phyloP scores from a whole-genome alignment of 805 yeast genomes.

The Torulaspora franciscae region DNA sequence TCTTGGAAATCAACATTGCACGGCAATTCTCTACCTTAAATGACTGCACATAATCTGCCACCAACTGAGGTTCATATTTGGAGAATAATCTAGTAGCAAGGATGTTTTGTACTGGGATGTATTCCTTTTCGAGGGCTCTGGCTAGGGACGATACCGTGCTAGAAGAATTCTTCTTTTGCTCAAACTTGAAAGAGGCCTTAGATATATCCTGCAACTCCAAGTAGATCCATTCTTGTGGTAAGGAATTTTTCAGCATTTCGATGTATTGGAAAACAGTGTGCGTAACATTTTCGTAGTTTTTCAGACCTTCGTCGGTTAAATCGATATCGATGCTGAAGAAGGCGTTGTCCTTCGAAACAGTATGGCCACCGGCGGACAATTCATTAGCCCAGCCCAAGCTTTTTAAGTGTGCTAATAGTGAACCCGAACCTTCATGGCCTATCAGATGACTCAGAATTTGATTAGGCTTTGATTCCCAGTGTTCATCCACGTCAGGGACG shows the following conservation, averaged over 20 bases:
- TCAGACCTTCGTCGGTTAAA: constrained; percentile 67
- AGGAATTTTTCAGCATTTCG: constrained; percentile 48
- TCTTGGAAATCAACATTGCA: constrained; percentile 49
- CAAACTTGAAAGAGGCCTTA: constrained; percentile 67
- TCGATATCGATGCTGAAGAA: constrained; percentile 67
- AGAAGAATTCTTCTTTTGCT: constrained; percentile 69
- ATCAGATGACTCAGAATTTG: constrained; percentile 72
- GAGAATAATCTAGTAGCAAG: constrained; percentile 54
- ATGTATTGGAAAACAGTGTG: constrained; percentile 67
- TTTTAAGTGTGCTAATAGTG: constrained; percentile 67
- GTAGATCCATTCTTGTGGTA: constrained; percentile 75
- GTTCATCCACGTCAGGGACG: constrained; percentile 69
- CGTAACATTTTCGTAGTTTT: constrained; percentile 56
- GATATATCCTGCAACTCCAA: constrained; percentile 70
- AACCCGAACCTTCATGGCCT: constrained; percentile 92
- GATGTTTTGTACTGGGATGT: constrained; percentile 60
- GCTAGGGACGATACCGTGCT: constrained; percentile 69
- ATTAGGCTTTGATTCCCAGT: constrained; percentile 66
- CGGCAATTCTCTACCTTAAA: constrained; percentile 60
- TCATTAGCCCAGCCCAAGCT: constrained; percentile 72
- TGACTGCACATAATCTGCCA: constrained; percentile 45
- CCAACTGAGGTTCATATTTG: constrained; percentile 52
- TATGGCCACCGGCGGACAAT: constrained; percentile 66
- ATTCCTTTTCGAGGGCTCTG: constrained; percentile 50
- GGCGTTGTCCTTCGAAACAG: constrained; percentile 62